Evolutionary conservation across 306 rosid genomes (phyloP).

Genomic region (Glycine tomentella): DNA sequence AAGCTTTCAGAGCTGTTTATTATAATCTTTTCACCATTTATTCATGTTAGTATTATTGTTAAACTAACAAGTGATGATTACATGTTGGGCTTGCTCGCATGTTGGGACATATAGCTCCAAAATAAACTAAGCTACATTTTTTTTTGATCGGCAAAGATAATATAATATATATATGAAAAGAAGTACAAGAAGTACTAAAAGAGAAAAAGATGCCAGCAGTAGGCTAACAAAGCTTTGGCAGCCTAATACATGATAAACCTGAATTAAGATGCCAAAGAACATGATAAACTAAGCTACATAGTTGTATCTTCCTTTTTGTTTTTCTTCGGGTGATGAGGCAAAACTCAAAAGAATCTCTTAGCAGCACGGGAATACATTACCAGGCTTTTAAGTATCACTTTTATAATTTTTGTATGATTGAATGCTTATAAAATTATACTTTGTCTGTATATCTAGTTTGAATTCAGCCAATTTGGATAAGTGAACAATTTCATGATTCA

Average conservation of each 20-base stretch:
- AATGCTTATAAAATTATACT: slow-evolving; percentile 20
- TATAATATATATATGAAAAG: too few relatives aligned
- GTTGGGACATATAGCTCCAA: slow-evolving; percentile 8
- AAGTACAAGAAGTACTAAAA: too few relatives aligned
- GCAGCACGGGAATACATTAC: slow-evolving; percentile 24
- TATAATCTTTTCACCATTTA: slow-evolving; percentile 25
- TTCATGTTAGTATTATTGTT: slow-evolving; percentile 8
- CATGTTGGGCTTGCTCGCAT: not conserved
- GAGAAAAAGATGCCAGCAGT: too few relatives aligned
- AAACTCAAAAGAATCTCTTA: slow-evolving; percentile 16
- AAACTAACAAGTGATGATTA: slow-evolving; percentile 18
- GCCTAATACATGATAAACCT: too few relatives aligned
- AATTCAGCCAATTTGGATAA: slow-evolving; percentile 39
- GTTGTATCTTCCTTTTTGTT: slow-evolving; percentile 33
- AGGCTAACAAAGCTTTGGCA: too few relatives aligned
- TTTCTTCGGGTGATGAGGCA: slow-evolving; percentile 34
- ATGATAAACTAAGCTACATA: slow-evolving; percentile 29
- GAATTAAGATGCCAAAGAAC: too few relatives aligned
- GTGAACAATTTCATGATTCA: slow-evolving; percentile 15
- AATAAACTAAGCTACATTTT: slow-evolving; percentile 36
- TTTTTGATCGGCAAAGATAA: too few relatives aligned
- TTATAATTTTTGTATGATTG: slow-evolving; percentile 27
- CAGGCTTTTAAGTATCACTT: slow-evolving; percentile 41
- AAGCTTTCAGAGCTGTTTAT: slow-evolving; percentile 19
- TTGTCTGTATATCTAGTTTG: slow-evolving; percentile 40